Evolutionary conservation across 2,329 filamentous ascomycete genomes (phyloP).

Genomic region (Ceratocystis papillata): DNA sequence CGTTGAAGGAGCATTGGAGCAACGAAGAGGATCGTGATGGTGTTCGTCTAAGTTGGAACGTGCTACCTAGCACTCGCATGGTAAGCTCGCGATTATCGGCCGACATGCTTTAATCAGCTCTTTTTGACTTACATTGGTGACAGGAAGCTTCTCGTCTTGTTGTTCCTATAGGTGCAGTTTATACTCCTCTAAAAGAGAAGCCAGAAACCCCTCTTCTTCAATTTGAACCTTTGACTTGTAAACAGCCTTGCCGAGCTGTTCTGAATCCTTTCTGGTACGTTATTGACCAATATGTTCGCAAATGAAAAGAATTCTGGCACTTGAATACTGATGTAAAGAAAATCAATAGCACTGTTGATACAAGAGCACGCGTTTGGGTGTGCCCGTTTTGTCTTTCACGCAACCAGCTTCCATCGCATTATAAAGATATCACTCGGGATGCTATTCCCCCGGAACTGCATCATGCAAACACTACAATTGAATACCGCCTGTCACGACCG

Average conservation of each 20-base stretch:
- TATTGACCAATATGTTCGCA: too few species aligned
- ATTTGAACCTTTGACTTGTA: slow-evolving; percentile 95
- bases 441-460: slow-evolving; percentile 76
- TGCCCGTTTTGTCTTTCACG: slow-evolving; percentile 79
- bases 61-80: slow-evolving; percentile 96
- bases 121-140: slow-evolving; percentile 29
- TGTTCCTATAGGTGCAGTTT: slow-evolving; percentile 89
- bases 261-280: slow-evolving; percentile 88
- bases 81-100: slow-evolving; percentile 49
- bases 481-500: slow-evolving; percentile 69
- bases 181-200: slow-evolving; percentile 93
- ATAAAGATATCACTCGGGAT: slow-evolving; percentile 79
- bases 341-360: slow-evolving; percentile 60
- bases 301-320: too few species aligned
- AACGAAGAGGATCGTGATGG: slow-evolving; percentile 96
- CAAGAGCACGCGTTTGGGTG: slow-evolving; percentile 75
- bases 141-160: slow-evolving; percentile 90
- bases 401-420: slow-evolving; percentile 72
- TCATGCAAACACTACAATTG: slow-evolving; percentile 75
- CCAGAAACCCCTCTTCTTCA: slow-evolving; percentile 77
- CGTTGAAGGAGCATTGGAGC: slow-evolving; percentile 89
- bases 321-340: too few species aligned
- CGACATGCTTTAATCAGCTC: background rate
- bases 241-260: slow-evolving; percentile 87
- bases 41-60: slow-evolving; percentile 94